Percentiles rank a stretch among this genome's conserved stretches.
Conservation (phyloP, 257 asterid genomes). For the Buddleja alternifolia region DNA sequence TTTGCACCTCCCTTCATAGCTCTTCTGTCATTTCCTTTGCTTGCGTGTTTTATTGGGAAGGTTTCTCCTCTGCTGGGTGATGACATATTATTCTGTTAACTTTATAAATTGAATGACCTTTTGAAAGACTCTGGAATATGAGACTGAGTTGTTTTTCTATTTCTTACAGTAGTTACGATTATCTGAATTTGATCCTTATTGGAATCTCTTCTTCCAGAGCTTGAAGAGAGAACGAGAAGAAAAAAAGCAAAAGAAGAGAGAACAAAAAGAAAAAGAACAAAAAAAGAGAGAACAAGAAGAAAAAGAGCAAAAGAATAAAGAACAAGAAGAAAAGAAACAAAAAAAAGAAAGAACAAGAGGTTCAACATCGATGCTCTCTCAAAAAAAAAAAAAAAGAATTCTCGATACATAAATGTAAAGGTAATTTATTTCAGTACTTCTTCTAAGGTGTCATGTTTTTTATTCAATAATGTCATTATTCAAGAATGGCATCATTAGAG, state of each 20-base stretch:
- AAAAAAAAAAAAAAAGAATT: too few relatives aligned
- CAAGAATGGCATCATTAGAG: too few relatives aligned
- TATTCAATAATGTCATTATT: slow-evolving; percentile 9
- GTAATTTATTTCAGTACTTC: slow-evolving; percentile 26
- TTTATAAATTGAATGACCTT: too few relatives aligned
- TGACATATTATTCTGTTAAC: neutral
- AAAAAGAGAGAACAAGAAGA: too few relatives aligned
- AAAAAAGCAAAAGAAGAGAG: slow-evolving; percentile 52
- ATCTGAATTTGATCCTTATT: neutral
- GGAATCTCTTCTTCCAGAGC: neutral
- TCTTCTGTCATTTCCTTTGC: neutral
- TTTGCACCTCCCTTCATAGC: neutral
- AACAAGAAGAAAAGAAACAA: too few relatives aligned
- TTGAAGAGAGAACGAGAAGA: slow-evolving; percentile 59
- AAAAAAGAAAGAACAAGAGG: too few relatives aligned
- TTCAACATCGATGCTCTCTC: too few relatives aligned
- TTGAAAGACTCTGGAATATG: too few relatives aligned
- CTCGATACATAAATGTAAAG: slow-evolving; percentile 52
- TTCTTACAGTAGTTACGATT: neutral
- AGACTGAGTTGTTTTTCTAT: too few relatives aligned
- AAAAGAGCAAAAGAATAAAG: too few relatives aligned
- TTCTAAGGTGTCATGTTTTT: slow-evolving; percentile 2
- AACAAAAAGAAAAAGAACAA: slow-evolving; percentile 59
- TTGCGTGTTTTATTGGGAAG: neutral
- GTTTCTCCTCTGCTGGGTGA: neutral